These are phyloP conservation scores for Debaryomyces udenii DNA, from an alignment of 1,139 yeast genomes.

Conservation along the genomic window DNA sequence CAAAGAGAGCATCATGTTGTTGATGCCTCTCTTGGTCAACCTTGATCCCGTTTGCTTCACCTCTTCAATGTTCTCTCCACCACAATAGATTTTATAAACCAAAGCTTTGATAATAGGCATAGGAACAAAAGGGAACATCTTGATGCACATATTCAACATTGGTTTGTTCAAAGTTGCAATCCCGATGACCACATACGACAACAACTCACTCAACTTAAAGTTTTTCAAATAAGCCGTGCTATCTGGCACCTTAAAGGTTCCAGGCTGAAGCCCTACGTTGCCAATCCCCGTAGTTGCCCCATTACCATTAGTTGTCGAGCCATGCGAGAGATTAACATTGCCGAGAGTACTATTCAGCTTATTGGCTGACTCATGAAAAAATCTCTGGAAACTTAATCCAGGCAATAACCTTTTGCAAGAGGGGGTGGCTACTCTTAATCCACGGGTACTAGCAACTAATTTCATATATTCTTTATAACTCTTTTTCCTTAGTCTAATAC, in stretches of 20 bases:
- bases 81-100: slow-evolving; percentile 85
- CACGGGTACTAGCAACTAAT: slow-evolving; percentile 7
- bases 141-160: slow-evolving; percentile 60
- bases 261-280: slow-evolving; percentile 8
- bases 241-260: slow-evolving; percentile 3
- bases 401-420: slow-evolving; percentile 1
- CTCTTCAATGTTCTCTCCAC: slow-evolving; percentile 78
- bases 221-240: slow-evolving; percentile 36
- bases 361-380: slow-evolving; percentile 23
- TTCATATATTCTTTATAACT: slow-evolving; percentile 2
- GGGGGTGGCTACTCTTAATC: slow-evolving; percentile 2
- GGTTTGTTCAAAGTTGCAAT: slow-evolving; percentile 66
- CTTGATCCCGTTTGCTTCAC: slow-evolving; percentile 71
- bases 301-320: not conserved
- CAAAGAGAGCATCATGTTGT: slow-evolving; percentile 91
- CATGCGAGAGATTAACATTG: slow-evolving; percentile 10
- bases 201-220: slow-evolving; percentile 45
- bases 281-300: slow-evolving; percentile 6
- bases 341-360: slow-evolving; percentile 18
- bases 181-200: slow-evolving; percentile 70
- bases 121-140: slow-evolving; percentile 76
- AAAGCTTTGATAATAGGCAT: slow-evolving; percentile 66
- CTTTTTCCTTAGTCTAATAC: not conserved
- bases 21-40: slow-evolving; percentile 72
- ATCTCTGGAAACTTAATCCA: slow-evolving; percentile 10